Percentiles rank a stretch among this genome's conserved stretches.
phyloP scores from a whole-genome alignment of 768 basidiomycete genomes.

The Lentinus tigrinus region DNA sequence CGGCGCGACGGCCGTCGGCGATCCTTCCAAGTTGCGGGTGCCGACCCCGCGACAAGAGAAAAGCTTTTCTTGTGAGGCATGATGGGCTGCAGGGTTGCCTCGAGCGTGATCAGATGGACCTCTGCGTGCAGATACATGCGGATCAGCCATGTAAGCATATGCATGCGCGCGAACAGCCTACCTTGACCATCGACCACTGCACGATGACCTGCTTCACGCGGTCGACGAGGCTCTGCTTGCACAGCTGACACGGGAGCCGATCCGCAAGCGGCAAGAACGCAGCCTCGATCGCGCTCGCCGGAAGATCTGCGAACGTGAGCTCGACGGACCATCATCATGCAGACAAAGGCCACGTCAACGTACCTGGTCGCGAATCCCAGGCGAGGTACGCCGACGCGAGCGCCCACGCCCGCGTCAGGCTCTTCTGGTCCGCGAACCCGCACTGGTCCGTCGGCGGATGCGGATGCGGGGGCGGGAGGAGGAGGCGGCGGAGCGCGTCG shows the following conservation, averaged over 20 bases:
- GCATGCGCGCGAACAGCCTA: constrained; percentile 26
- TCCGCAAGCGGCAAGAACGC: constrained; percentile 67
- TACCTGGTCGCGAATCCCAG: constrained; percentile 29
- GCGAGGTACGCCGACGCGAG: constrained; percentile 26
- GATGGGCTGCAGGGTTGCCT: no score
- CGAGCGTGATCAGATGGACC: no score
- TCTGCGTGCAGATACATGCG: no score
- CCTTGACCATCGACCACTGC: constrained; percentile 81
- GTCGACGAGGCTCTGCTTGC: constrained; percentile 58
- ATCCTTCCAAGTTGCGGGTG: no score
- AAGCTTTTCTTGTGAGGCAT: no score
- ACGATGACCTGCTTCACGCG: constrained; percentile 64
- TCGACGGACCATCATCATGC: no score
- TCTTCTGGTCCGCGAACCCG: constrained; percentile 21
- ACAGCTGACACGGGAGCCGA: constrained; percentile 65
- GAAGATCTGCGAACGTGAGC: constrained; percentile 51
- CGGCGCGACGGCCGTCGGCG: no score
- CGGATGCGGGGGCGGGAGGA: constrained; percentile 23
- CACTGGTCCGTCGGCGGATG: constrained; percentile 24
- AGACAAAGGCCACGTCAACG: no score
- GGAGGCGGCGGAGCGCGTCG: constrained; percentile 31
- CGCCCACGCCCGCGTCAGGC: constrained; percentile 30
- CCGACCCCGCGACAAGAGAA: no score
- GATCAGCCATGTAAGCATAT: no score
- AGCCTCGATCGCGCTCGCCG: constrained; percentile 65